These are phyloP conservation scores for Fusarium fracticaudum DNA, from an alignment of 2,329 filamentous ascomycete species.

Conservation along the genomic window DNA sequence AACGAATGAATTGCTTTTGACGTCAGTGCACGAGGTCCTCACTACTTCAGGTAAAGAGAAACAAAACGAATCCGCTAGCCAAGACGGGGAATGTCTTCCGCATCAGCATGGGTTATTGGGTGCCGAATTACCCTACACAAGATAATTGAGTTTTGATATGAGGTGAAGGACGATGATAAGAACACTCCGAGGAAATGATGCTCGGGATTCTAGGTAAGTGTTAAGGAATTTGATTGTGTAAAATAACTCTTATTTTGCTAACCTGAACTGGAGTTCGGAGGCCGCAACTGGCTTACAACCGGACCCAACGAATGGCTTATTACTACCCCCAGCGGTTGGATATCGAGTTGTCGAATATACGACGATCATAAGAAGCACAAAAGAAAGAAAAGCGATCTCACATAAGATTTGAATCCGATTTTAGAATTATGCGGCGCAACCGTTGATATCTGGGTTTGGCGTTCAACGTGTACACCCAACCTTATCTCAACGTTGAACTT, in stretches of 20 bases:
- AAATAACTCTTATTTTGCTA: not conserved
- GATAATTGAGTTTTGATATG: not conserved
- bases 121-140: conserved; percentile 16
- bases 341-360: not conserved
- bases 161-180: not conserved
- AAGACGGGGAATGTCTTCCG: not conserved
- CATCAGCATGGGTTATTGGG: not conserved
- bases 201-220: not conserved
- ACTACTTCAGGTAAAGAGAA: not conserved
- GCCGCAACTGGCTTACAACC: not conserved
- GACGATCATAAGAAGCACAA: not conserved
- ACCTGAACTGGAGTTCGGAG: not conserved
- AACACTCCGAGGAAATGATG: not conserved
- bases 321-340: not conserved
- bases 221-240: too few relatives aligned
- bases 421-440: not conserved
- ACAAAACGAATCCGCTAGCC: conserved; percentile 18
- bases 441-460: not conserved
- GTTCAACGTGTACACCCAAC: conserved; percentile 3
- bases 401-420: not conserved
- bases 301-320: not conserved
- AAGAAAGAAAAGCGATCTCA: not conserved
- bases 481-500: conserved; percentile 8
- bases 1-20: conserved; percentile 18
- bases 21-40: conserved; percentile 32